A percentile compares a stretch with the other conserved stretches of the same genome.
phyloP scores from a whole-genome alignment of 2,329 filamentous ascomycete species.

The Stachybotrys chlorohalonatus region DNA sequence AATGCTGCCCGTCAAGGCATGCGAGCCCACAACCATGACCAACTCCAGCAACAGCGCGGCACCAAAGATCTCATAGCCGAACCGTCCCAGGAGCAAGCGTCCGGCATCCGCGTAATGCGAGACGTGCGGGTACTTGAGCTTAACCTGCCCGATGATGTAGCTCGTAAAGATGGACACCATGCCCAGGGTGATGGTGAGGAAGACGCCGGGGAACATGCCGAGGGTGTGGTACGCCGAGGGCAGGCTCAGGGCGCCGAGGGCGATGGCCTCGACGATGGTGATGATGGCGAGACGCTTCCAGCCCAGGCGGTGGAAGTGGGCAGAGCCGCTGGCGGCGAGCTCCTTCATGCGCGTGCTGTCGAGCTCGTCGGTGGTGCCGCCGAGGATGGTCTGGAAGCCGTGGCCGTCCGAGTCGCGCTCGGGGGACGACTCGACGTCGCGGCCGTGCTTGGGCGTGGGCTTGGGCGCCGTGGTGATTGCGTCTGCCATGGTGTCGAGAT shows the following conservation, averaged over 20 bases:
- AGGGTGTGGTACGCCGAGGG: constrained; percentile 29
- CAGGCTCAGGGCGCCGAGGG: constrained; percentile 35
- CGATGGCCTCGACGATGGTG: constrained; percentile 39
- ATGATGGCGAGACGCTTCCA: constrained; percentile 40
- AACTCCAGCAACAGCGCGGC: constrained; percentile 47
- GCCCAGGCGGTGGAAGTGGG: constrained; percentile 17
- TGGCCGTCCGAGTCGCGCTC: background rate
- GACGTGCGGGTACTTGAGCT: constrained; percentile 38
- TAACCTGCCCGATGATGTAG: constrained; percentile 26
- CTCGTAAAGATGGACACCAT: constrained; percentile 25
- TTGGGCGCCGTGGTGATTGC: background rate
- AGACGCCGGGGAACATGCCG: constrained; percentile 22
- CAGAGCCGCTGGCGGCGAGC: constrained; percentile 26
- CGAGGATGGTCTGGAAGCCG: constrained; percentile 5
- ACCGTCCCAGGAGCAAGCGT: constrained; percentile 42
- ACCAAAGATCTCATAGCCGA: constrained; percentile 48
- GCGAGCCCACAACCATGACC: constrained; percentile 57
- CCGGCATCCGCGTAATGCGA: constrained; percentile 55
- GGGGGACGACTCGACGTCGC: background rate
- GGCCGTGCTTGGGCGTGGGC: background rate
- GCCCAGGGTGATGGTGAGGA: constrained; percentile 19
- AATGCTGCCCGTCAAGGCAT: constrained; percentile 54
- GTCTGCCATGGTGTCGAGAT: background rate
- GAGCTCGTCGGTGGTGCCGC: constrained; percentile 15
- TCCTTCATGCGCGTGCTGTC: constrained; percentile 28